Evolutionary conservation across 331 rosid genomes (phyloP).

Genomic region (Stylosanthes scabra): DNA sequence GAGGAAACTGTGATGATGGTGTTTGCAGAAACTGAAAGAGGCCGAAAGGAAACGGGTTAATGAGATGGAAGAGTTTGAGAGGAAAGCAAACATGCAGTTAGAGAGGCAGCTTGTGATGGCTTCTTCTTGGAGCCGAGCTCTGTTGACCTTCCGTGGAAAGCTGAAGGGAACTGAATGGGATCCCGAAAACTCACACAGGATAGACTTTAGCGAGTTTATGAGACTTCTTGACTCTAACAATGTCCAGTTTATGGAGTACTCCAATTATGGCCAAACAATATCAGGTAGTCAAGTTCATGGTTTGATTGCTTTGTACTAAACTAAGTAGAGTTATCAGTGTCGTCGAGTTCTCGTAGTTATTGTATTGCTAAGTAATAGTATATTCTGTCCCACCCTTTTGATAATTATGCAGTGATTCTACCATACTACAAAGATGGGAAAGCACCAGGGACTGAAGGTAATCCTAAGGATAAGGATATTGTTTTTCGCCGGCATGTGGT

Average conservation of each 20-base stretch:
- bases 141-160: slow-evolving; percentile 79
- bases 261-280: slow-evolving; percentile 87
- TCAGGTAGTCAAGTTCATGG: slow-evolving; percentile 57
- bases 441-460: slow-evolving; percentile 49
- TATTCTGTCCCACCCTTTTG: not conserved
- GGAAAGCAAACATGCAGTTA: slow-evolving; percentile 79
- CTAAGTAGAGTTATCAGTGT: slow-evolving; percentile 6
- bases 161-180: slow-evolving; percentile 94
- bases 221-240: slow-evolving; percentile 77
- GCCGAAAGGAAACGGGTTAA: slow-evolving; percentile 70
- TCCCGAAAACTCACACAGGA: slow-evolving; percentile 89
- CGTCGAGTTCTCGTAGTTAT: not conserved
- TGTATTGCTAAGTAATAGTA: slow-evolving; percentile 35
- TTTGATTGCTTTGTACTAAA: too few relatives aligned
- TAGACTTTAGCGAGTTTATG: slow-evolving; percentile 82
- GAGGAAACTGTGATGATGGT: slow-evolving; percentile 17
- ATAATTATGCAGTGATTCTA: slow-evolving; percentile 72
- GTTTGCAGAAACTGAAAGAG: slow-evolving; percentile 76
- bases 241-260: slow-evolving; percentile 88
- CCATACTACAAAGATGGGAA: slow-evolving; percentile 79
- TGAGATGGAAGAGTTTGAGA: slow-evolving; percentile 79
- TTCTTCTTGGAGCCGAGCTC: slow-evolving; percentile 81
- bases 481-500: slow-evolving; percentile 82
- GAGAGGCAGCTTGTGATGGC: slow-evolving; percentile 99
- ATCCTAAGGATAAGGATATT: slow-evolving; percentile 73